phyloP scores from a whole-genome alignment of 2,329 filamentous ascomycete species.

The Alternaria infectoria region DNA sequence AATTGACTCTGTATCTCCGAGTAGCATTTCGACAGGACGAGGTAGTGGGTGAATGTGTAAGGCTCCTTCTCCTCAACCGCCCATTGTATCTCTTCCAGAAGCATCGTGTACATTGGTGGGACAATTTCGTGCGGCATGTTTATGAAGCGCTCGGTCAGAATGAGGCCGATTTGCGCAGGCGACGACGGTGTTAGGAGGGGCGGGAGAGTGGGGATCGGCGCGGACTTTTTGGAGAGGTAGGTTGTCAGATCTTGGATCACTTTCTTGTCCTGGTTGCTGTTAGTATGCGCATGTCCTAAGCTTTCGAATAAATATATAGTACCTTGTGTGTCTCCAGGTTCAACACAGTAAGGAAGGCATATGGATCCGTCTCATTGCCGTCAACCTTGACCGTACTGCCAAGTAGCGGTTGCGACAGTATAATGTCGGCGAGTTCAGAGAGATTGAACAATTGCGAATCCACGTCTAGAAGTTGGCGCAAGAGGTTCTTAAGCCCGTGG shows the following conservation, averaged over 20 bases:
- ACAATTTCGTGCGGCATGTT: slow-evolving; percentile 95
- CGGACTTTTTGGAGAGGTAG: slow-evolving; percentile 67
- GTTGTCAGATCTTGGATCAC: slow-evolving; percentile 72
- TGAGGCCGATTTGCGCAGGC: slow-evolving; percentile 71
- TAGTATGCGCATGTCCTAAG: neutral
- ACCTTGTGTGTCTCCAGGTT: slow-evolving; percentile 78
- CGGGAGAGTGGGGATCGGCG: slow-evolving; percentile 59
- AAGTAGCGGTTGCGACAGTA: slow-evolving; percentile 84
- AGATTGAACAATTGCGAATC: slow-evolving; percentile 87
- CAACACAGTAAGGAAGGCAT: slow-evolving; percentile 87
- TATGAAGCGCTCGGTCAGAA: slow-evolving; percentile 92
- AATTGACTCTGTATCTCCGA: slow-evolving; percentile 83
- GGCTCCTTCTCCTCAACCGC: slow-evolving; percentile 90
- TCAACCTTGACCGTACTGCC: slow-evolving; percentile 98
- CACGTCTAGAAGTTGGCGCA: slow-evolving; percentile 90
- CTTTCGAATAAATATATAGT: neutral
- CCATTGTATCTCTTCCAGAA: slow-evolving; percentile 87
- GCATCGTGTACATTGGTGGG: slow-evolving; percentile 93
- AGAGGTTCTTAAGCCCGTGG: slow-evolving; percentile 87
- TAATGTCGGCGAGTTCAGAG: slow-evolving; percentile 82
- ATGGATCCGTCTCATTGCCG: slow-evolving; percentile 88
- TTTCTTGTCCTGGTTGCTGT: slow-evolving; percentile 63
- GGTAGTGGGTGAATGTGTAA: slow-evolving; percentile 90
- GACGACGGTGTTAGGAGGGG: slow-evolving; percentile 46
- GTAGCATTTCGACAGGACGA: slow-evolving; percentile 92